Evolutionary conservation across 139 green algal genomes (phyloP).

Genomic region (Chlorella vulgaris): DNA sequence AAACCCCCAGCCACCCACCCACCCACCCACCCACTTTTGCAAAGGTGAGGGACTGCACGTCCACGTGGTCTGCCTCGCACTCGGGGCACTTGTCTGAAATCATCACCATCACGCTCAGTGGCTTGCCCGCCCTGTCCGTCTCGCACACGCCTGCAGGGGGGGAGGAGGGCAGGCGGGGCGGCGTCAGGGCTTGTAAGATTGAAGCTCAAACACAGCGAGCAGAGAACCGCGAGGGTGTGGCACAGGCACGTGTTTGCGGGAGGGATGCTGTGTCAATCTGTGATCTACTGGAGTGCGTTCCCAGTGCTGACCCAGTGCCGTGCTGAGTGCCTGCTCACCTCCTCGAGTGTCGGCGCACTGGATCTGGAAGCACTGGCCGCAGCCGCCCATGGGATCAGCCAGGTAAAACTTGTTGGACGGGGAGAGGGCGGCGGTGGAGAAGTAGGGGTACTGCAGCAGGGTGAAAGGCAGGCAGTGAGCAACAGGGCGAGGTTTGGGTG

Average conservation of each 20-base stretch:
- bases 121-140: slow-evolving; percentile 19
- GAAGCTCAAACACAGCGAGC: too few relatives aligned
- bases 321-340: not conserved
- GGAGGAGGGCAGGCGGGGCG: not conserved
- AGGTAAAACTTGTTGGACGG: slow-evolving; percentile 35
- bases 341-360: slow-evolving; percentile 20
- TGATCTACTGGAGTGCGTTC: too few relatives aligned
- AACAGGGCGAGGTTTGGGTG: too few relatives aligned
- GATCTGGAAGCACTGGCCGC: slow-evolving; percentile 39
- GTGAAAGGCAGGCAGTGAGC: not conserved
- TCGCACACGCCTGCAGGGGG: slow-evolving; percentile 32
- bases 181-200: too few relatives aligned
- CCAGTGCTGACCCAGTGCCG: too few relatives aligned
- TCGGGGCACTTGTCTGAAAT: slow-evolving; percentile 61
- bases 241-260: too few relatives aligned
- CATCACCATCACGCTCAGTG: slow-evolving; percentile 34
- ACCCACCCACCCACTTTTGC: slow-evolving; percentile 41
- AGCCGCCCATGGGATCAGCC: slow-evolving; percentile 8
- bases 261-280: too few relatives aligned
- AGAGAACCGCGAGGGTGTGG: too few relatives aligned
- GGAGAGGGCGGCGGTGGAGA: slow-evolving; percentile 18
- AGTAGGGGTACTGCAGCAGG: slow-evolving; percentile 21
- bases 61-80: slow-evolving; percentile 55
- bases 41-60: slow-evolving; percentile 55
- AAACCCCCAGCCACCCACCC: too few relatives aligned